Percentiles rank a stretch among this genome's conserved stretches.
These are phyloP conservation scores for Primulina huaijiensis DNA, from an alignment of 257 asterid species.

Conservation along the genomic window DNA sequence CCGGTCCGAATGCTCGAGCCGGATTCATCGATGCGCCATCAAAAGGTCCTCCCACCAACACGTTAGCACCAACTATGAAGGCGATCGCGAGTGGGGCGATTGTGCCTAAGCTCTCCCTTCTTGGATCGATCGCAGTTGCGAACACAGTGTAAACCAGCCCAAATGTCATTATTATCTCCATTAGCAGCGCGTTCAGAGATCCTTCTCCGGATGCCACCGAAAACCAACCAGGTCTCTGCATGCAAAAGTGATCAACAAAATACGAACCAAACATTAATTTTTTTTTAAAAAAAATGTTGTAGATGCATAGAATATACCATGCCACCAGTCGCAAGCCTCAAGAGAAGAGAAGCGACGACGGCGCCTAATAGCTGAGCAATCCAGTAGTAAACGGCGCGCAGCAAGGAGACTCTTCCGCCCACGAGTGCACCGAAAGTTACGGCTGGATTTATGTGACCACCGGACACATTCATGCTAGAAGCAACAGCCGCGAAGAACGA, in stretches of 20 bases:
- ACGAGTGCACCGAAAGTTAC: slow-evolving; percentile 91
- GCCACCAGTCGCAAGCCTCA: slow-evolving; percentile 67
- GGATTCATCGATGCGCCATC: slow-evolving; percentile 93
- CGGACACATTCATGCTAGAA: slow-evolving; percentile 81
- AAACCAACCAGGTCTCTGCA: slow-evolving; percentile 87
- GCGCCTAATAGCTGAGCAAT: slow-evolving; percentile 91
- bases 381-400: slow-evolving; percentile 87
- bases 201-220: slow-evolving; percentile 68
- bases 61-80: slow-evolving; percentile 82
- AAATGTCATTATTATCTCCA: slow-evolving; percentile 80
- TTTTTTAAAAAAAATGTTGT: no score
- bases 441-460: slow-evolving; percentile 90
- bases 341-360: slow-evolving; percentile 58
- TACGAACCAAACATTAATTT: no score
- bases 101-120: slow-evolving; percentile 67
- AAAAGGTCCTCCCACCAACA: slow-evolving; percentile 86
- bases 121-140: slow-evolving; percentile 85
- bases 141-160: slow-evolving; percentile 71
- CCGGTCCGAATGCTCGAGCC: slow-evolving; percentile 89
- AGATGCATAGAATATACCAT: slow-evolving; percentile 31
- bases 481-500: slow-evolving; percentile 83
- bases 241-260: background rate
- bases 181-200: slow-evolving; percentile 51
- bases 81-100: slow-evolving; percentile 88
- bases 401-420: slow-evolving; percentile 70